Conservation (phyloP, 345 rosid species). For the Raphanus sativus region DNA sequence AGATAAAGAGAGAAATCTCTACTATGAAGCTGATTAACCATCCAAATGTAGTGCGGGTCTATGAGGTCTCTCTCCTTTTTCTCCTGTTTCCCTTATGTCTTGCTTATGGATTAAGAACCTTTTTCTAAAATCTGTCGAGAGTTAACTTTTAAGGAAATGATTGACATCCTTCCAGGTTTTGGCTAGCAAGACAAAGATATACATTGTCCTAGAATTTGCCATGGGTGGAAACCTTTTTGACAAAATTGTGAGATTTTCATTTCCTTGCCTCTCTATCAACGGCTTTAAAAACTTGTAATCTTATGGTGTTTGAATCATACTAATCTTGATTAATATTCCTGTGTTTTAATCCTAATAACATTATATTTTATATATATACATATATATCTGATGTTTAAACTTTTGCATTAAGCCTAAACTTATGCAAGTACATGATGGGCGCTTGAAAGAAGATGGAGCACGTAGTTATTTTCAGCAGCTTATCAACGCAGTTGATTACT, state of each 20-base stretch:
- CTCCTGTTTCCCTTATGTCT: neutral
- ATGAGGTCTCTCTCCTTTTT: constrained; percentile 56
- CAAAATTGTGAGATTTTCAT: constrained; percentile 59
- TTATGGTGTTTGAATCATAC: neutral
- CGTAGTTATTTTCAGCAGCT: constrained; percentile 91
- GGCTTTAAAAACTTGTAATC: constrained; percentile 2
- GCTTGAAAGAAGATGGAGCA: constrained; percentile 84
- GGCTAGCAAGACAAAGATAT: constrained; percentile 82
- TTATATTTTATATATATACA: neutral
- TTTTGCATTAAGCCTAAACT: constrained; percentile 22
- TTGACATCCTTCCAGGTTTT: constrained; percentile 52
- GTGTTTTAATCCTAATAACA: neutral
- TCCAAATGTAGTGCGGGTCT: constrained; percentile 82
- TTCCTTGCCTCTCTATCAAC: neutral
- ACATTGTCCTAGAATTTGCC: constrained; percentile 60
- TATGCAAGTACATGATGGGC: constrained; percentile 80
- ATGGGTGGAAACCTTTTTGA: constrained; percentile 80
- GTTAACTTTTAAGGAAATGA: neutral
- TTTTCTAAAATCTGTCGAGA: neutral
- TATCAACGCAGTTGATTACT: constrained; percentile 94
- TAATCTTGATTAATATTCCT: neutral
- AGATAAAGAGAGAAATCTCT: constrained; percentile 87
- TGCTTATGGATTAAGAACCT: neutral
- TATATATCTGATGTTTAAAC: neutral
- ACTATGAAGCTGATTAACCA: constrained; percentile 95